Percentiles rank a stretch among this genome's conserved stretches.
Conservation (phyloP, 441 rosid genomes). For the Bruguiera hainesii region DNA sequence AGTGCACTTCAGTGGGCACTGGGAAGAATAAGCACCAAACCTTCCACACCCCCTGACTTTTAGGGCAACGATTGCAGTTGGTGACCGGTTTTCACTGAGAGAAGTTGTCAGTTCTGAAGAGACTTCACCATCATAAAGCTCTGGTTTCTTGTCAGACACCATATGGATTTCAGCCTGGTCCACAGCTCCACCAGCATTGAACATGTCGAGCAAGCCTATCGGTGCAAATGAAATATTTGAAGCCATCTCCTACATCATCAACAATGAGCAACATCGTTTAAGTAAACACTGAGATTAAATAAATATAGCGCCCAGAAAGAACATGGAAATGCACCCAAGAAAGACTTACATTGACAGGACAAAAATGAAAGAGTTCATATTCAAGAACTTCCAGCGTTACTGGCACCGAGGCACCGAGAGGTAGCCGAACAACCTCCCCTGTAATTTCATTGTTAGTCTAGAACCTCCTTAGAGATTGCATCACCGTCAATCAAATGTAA, state of each 20-base stretch:
- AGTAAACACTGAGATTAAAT: neutral
- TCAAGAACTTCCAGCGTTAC: conserved; percentile 77
- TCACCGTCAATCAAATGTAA: no score
- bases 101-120: conserved; percentile 35
- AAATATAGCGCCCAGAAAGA: neutral
- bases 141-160: conserved; percentile 31
- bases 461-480: neutral
- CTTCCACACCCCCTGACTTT: conserved; percentile 75
- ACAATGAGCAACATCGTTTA: neutral
- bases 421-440: conserved; percentile 72
- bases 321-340: neutral
- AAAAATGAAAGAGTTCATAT: conserved; percentile 85
- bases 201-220: conserved; percentile 82
- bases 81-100: conserved; percentile 36
- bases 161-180: conserved; percentile 45
- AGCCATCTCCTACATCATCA: conserved; percentile 52
- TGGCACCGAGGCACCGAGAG: conserved; percentile 68
- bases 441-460: conserved; percentile 15
- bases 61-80: conserved; percentile 45
- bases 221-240: conserved; percentile 68
- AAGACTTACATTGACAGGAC: conserved; percentile 60
- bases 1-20: conserved; percentile 54
- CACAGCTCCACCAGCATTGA: conserved; percentile 78
- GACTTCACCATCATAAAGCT: conserved; percentile 52
- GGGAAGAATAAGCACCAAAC: conserved; percentile 74